phyloP scores from a whole-genome alignment of 768 basidiomycete genomes.

The Leucocoprinus birnbaumii region DNA sequence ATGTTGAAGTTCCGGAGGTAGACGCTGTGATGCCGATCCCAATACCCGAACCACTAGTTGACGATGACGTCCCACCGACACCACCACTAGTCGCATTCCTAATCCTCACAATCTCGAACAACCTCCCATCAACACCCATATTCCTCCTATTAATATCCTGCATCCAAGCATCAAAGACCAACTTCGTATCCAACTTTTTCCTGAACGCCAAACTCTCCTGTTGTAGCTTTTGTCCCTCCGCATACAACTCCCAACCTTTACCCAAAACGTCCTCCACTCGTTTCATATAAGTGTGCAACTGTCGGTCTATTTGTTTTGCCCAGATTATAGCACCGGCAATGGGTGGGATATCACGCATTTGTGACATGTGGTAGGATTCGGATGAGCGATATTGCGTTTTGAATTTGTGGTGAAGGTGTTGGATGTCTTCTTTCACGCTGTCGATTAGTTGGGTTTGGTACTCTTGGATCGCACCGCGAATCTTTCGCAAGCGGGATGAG shows the following conservation, averaged over 20 bases:
- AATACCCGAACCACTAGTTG: not conserved
- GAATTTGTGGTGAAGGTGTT: slow-evolving; percentile 94
- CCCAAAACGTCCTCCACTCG: slow-evolving; percentile 98
- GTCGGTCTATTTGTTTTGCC: slow-evolving; percentile 98
- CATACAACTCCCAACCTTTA: slow-evolving; percentile 98
- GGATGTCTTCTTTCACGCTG: slow-evolving; percentile 98
- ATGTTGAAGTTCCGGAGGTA: not conserved
- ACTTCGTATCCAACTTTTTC: slow-evolving; percentile 91
- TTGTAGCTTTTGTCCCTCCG: slow-evolving; percentile 98
- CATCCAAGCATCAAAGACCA: slow-evolving; percentile 96
- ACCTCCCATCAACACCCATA: slow-evolving; percentile 85
- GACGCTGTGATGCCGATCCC: not conserved
- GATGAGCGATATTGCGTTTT: slow-evolving; percentile 95
- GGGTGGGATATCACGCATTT: slow-evolving; percentile 97
- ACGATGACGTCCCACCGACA: no score
- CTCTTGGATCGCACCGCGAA: slow-evolving; percentile 97
- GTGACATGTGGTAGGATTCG: slow-evolving; percentile 96
- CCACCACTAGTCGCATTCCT: slow-evolving; percentile 15
- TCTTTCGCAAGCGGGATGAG: slow-evolving; percentile 39
- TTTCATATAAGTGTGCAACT: slow-evolving; percentile 96
- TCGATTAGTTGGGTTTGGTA: slow-evolving; percentile 99
- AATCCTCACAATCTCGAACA: slow-evolving; percentile 87
- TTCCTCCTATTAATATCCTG: slow-evolving; percentile 92
- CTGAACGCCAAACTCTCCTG: slow-evolving; percentile 89
- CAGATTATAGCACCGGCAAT: slow-evolving; percentile 98